phyloP scores from a whole-genome alignment of 2,329 filamentous ascomycete genomes.

The Teratosphaeria pseudoeucalypti region DNA sequence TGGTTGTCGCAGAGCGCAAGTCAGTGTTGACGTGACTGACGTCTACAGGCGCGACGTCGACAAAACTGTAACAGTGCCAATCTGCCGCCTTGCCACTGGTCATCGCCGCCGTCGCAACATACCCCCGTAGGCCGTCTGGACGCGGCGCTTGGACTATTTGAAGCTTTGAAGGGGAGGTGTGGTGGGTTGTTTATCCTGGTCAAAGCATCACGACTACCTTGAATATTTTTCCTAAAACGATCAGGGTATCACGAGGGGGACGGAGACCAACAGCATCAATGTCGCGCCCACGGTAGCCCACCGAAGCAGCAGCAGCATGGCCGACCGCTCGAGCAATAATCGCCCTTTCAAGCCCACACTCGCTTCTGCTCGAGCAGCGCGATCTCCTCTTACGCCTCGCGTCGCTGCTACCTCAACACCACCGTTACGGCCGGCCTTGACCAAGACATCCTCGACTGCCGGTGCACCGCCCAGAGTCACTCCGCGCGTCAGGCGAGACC shows the following conservation, averaged over 20 bases:
- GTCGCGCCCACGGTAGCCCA: background rate
- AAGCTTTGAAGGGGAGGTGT: background rate
- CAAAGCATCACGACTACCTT: background rate
- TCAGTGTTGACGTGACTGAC: background rate
- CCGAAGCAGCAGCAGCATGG: background rate
- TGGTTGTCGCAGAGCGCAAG: background rate
- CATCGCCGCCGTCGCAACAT: background rate
- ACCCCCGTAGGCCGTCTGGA: background rate
- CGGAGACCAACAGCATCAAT: background rate
- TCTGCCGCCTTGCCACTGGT: background rate
- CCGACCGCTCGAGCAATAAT: slow-evolving; percentile 34
- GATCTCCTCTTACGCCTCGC: slow-evolving; percentile 50
- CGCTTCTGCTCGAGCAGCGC: slow-evolving; percentile 47
- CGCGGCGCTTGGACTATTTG: background rate
- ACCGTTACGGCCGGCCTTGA: slow-evolving; percentile 21
- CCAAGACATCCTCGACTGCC: slow-evolving; percentile 17
- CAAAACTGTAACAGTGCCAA: background rate
- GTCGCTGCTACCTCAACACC: slow-evolving; percentile 28
- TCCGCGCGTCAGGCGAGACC: slow-evolving; percentile 13
- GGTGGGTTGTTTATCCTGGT: background rate
- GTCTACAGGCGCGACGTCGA: background rate
- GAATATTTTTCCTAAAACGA: background rate
- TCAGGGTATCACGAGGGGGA: background rate
- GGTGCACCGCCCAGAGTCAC: slow-evolving; percentile 28
- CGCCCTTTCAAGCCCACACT: slow-evolving; percentile 60